phyloP scores from a whole-genome alignment of 257 asterid species.

The Cordia subcordata region DNA sequence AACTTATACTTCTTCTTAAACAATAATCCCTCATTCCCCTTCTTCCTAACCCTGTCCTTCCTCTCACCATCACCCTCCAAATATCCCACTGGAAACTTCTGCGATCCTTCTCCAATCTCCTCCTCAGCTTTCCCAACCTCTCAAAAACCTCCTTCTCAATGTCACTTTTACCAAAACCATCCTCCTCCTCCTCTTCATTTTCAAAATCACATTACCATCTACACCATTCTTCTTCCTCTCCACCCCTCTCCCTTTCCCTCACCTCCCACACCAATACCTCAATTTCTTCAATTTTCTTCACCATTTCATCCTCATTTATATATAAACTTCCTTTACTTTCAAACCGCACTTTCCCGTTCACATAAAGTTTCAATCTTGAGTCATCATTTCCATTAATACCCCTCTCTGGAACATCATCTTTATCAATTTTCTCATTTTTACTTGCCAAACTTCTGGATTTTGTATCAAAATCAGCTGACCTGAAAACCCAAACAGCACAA shows the following conservation, averaged over 20 bases:
- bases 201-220: conserved; percentile 33
- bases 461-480: conserved; percentile 32
- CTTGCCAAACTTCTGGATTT: conserved; percentile 6
- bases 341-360: conserved; percentile 23
- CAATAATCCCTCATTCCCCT: conserved; percentile 32
- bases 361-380: conserved; percentile 16
- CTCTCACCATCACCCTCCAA: conserved; percentile 19
- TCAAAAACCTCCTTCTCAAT: conserved; percentile 63
- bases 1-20: conserved; percentile 63
- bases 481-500: conserved; percentile 55
- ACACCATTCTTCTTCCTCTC: conserved; percentile 33
- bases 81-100: too few species aligned
- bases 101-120: conserved; percentile 34
- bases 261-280: conserved; percentile 74
- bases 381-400: conserved; percentile 19
- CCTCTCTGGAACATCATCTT: conserved; percentile 13
- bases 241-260: conserved; percentile 57
- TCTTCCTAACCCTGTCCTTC: conserved; percentile 20
- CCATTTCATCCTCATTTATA: conserved; percentile 49
- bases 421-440: conserved; percentile 5
- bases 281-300: conserved; percentile 69
- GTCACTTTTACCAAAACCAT: conserved; percentile 32
- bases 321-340: conserved; percentile 19
- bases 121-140: conserved; percentile 47
- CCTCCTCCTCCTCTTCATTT: conserved; percentile 40